Evolutionary conservation across 345 rosid genomes (phyloP), one percentile per base, ranked within the genome.

Genomic region (Trapa bicornis): DNA sequence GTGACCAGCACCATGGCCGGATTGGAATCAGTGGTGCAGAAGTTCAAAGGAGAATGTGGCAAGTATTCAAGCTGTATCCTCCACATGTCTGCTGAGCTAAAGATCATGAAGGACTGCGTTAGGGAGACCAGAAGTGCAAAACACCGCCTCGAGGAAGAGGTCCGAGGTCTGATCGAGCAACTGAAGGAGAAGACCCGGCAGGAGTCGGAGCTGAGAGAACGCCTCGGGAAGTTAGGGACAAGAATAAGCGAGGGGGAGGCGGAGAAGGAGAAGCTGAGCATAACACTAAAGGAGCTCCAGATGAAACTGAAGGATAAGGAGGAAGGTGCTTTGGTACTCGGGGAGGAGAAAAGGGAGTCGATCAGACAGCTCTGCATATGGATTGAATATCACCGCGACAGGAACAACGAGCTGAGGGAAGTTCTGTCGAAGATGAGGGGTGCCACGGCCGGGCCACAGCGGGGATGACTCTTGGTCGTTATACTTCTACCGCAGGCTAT

Each of bases 321-420:
- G n/a, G 82, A 72, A 36, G 76, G 73, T 0, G 65, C 85, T 50
- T 29, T 65, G 68, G 82, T 74, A 9, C 71, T 90, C 1, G 93
- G 87, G 32, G 97, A 88, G 70, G 87, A 81, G 85, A 88, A 95
- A 78, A 85, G 87, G 76, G 99, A 95, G 70, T 96, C 96, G 37
- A 95, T 91, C 60, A 80, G 99, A 80, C 99, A 95, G 76, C 96
- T 91, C 0, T 94, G 99, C 68, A 4, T 89, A 65, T 77, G 83
- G 85, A 79, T 82, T 53, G 99, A 94, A 41, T 89, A 94, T 77
- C 97, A 94, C 77, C 80, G 85, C 16, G 72, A 72, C 61, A 85
- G 87, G 32, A 80, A 79, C 11, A 77, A 91, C 65, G 52, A 81
- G 74, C 86, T 89, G 47, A 81, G 78, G 78, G 81, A 82, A 54